Conservation (phyloP, 2,329 filamentous ascomycete species). For the Pseudogymnoascus sp. region DNA sequence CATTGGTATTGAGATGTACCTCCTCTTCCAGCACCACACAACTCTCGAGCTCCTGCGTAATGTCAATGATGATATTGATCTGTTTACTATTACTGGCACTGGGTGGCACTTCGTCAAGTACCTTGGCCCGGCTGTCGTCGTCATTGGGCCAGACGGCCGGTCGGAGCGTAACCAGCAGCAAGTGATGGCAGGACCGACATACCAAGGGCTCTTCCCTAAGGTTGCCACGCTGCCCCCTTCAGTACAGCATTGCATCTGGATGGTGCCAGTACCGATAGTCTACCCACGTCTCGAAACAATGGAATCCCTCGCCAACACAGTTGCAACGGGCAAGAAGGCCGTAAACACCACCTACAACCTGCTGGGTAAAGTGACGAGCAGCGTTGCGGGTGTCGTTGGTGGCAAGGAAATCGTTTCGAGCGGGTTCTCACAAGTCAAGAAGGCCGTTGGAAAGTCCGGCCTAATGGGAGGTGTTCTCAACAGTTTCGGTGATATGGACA, state of each 20-base stretch:
- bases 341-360: constrained; percentile 96
- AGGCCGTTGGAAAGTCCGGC: constrained; percentile 88
- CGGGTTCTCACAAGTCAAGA: constrained; percentile 92
- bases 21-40: constrained; percentile 97
- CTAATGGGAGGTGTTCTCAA: constrained; percentile 94
- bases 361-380: constrained; percentile 88
- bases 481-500: constrained; percentile 92
- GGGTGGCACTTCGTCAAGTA: constrained; percentile 99
- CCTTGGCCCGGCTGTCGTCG: constrained; percentile 81
- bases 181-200: constrained; percentile 92
- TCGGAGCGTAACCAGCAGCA: constrained; percentile 86
- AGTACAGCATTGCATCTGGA: constrained; percentile 95
- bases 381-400: constrained; percentile 89
- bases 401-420: constrained; percentile 88
- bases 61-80: constrained; percentile 76
- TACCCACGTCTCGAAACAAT: constrained; percentile 89
- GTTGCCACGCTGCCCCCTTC: constrained; percentile 82
- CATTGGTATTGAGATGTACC: constrained; percentile 93
- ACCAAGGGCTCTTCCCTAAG: constrained; percentile 95
- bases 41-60: constrained; percentile 89
- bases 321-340: constrained; percentile 91
- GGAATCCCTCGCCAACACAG: constrained; percentile 82
- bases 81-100: constrained; percentile 94
- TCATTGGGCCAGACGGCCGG: constrained; percentile 83
- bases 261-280: constrained; percentile 82